A percentile compares a stretch with the other conserved stretches of the same genome.
These are phyloP conservation scores for Penicillium sp. DNA, from an alignment of 2,329 filamentous ascomycete species.

Conservation along the genomic window DNA sequence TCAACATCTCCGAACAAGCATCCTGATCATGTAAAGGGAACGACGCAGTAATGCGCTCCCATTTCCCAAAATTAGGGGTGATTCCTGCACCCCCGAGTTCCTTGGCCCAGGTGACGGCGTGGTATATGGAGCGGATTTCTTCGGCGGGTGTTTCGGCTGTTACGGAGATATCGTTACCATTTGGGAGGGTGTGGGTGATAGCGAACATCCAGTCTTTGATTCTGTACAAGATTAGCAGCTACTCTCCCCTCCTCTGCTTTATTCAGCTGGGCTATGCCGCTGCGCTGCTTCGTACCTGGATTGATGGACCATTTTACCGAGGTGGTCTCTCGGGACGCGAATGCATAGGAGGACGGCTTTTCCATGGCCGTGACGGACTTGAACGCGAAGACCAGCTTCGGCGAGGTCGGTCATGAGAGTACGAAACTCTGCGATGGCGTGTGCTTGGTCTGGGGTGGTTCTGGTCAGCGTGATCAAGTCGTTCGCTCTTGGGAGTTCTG, in stretches of 20 bases:
- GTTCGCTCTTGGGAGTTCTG: too few relatives aligned
- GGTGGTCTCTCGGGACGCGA: constrained; percentile 74
- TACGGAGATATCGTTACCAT: constrained; percentile 72
- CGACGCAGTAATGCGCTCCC: constrained; percentile 75
- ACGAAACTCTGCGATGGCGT: constrained; percentile 76
- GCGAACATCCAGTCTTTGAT: constrained; percentile 94
- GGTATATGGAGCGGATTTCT: constrained; percentile 82
- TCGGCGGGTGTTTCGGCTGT: constrained; percentile 88
- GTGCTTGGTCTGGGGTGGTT: constrained; percentile 62
- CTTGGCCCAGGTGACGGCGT: constrained; percentile 75
- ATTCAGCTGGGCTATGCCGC: not conserved
- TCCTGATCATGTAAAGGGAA: constrained; percentile 79
- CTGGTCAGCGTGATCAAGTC: constrained; percentile 7
- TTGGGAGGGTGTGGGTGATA: constrained; percentile 76
- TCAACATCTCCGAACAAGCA: constrained; percentile 77
- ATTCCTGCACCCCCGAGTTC: constrained; percentile 80
- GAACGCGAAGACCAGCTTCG: constrained; percentile 79
- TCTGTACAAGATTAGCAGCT: constrained; percentile 49
- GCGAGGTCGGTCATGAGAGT: constrained; percentile 77
- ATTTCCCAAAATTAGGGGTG: constrained; percentile 68
- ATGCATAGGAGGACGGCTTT: constrained; percentile 81
- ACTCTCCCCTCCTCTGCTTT: too few relatives aligned
- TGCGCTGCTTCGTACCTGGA: constrained; percentile 58
- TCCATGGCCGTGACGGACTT: constrained; percentile 80
- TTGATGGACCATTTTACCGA: constrained; percentile 81